A percentile compares a stretch with the other conserved stretches of the same genome.
Evolutionary conservation across 495 filamentous ascomycete species (phyloP).

Genomic region (Penicillium pulvis): DNA sequence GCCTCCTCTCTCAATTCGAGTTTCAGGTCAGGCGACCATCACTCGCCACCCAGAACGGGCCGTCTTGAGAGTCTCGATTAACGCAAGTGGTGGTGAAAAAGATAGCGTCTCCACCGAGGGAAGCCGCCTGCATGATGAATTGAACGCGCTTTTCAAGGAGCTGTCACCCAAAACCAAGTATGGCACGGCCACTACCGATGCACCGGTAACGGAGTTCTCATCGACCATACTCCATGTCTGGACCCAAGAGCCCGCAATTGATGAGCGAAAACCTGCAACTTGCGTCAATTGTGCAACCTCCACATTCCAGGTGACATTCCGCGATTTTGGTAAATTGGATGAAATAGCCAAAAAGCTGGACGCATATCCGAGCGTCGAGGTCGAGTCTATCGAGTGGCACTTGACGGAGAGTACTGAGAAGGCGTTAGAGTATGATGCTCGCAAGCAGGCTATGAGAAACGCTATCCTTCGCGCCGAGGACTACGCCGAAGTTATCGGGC

Average conservation of each 20-base stretch:
- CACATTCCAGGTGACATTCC: conserved; percentile 18
- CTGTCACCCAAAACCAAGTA: conserved; percentile 1
- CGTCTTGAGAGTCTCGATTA: conserved; percentile 17
- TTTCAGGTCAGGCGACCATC: conserved; percentile 23
- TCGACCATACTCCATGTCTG: conserved; percentile 18
- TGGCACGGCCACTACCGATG: conserved; percentile 11
- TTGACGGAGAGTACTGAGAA: conserved; percentile 25
- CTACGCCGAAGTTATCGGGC: conserved; percentile 22
- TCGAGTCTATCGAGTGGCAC: conserved; percentile 24
- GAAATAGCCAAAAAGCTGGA: conserved; percentile 16
- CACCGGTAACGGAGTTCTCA: conserved; percentile 20
- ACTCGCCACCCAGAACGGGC: conserved; percentile 19
- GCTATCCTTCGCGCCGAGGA: conserved; percentile 26
- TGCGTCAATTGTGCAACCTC: conserved; percentile 10
- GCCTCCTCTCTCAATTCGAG: conserved; percentile 23
- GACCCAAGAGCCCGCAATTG: conserved; percentile 11
- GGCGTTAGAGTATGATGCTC: conserved; percentile 12
- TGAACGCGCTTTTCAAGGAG: conserved; percentile 17
- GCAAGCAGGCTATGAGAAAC: conserved; percentile 25
- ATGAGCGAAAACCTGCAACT: conserved; percentile 8
- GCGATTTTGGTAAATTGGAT: conserved; percentile 19
- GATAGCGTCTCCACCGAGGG: conserved; percentile 22
- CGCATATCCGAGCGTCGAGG: conserved; percentile 18
- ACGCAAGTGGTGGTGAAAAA: conserved; percentile 15
- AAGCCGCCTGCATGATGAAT: conserved; percentile 11